Conservation (phyloP, 352 stramenopile genomes). For the Phytopythium kandeliae region DNA sequence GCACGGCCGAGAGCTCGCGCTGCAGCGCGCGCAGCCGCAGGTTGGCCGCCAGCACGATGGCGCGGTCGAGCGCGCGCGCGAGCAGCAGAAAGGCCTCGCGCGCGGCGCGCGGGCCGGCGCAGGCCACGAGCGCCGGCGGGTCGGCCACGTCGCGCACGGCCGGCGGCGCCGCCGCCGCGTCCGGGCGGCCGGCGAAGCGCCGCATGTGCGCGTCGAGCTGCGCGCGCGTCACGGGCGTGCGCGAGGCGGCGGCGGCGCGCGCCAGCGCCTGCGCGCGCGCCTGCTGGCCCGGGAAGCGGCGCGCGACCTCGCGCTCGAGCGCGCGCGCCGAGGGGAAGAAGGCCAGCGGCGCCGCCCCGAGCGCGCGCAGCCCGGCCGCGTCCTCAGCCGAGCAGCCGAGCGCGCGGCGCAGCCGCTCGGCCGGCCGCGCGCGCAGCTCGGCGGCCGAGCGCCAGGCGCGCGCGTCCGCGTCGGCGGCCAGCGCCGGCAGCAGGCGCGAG, state of each 20-base stretch:
- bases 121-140: background rate
- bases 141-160: constrained; percentile 24
- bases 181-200: constrained; percentile 54
- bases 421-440: constrained; percentile 19
- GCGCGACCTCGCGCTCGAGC: constrained; percentile 38
- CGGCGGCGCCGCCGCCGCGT: constrained; percentile 49
- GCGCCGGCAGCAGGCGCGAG: constrained; percentile 29
- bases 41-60: constrained; percentile 58
- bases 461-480: too few relatives aligned
- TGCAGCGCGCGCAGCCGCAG: constrained; percentile 41
- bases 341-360: background rate
- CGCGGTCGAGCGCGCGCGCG: constrained; percentile 22
- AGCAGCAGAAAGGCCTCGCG: background rate
- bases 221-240: constrained; percentile 58
- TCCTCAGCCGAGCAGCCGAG: constrained; percentile 65
- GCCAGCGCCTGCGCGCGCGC: constrained; percentile 49
- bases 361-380: constrained; percentile 19
- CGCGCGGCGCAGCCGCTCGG: constrained; percentile 30
- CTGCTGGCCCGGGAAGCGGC: constrained; percentile 73
- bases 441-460: constrained; percentile 31
- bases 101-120: too few relatives aligned
- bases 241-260: constrained; percentile 36
- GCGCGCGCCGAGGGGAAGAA: constrained; percentile 44
- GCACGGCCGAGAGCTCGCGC: constrained; percentile 35
- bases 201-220: constrained; percentile 75